A percentile compares a stretch with the other conserved stretches of the same genome.
Conservation (phyloP, 73 alveolate species). For the Diophrys appendiculata region DNA sequence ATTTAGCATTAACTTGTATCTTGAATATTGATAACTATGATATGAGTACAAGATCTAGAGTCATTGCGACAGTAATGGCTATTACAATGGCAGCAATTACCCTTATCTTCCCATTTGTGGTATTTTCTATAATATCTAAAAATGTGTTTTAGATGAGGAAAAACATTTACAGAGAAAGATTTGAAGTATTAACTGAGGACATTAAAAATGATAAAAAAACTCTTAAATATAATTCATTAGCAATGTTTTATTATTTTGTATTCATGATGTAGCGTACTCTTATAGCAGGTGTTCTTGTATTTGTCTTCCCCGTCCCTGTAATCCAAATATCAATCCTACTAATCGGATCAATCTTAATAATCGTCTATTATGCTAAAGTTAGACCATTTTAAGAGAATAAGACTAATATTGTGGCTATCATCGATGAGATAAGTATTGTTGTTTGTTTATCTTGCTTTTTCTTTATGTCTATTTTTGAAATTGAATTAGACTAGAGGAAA, state of each 20-base stretch:
- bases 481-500: too few species aligned
- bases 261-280: neutral
- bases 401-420: too few species aligned
- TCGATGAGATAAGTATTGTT: too few species aligned
- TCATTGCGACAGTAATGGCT: neutral
- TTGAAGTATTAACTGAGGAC: neutral
- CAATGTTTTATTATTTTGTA: neutral
- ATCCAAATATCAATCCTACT: too few species aligned
- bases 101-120: neutral
- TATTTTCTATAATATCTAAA: too few species aligned
- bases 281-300: neutral
- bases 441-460: too few species aligned
- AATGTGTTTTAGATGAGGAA: too few species aligned
- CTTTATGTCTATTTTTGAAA: too few species aligned
- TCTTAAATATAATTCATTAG: neutral
- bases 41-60: neutral
- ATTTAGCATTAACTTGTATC: neutral
- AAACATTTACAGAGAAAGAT: neutral
- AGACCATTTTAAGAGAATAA: too few species aligned
- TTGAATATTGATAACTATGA: neutral
- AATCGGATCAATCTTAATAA: too few species aligned
- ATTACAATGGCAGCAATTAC: neutral
- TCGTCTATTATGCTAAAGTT: too few species aligned
- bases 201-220: neutral
- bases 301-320: neutral